A percentile compares a stretch with the other conserved stretches of the same genome.
These are phyloP conservation scores for Cercospora berteroae DNA, from an alignment of 2,329 filamentous ascomycete species.

Conservation along the genomic window DNA sequence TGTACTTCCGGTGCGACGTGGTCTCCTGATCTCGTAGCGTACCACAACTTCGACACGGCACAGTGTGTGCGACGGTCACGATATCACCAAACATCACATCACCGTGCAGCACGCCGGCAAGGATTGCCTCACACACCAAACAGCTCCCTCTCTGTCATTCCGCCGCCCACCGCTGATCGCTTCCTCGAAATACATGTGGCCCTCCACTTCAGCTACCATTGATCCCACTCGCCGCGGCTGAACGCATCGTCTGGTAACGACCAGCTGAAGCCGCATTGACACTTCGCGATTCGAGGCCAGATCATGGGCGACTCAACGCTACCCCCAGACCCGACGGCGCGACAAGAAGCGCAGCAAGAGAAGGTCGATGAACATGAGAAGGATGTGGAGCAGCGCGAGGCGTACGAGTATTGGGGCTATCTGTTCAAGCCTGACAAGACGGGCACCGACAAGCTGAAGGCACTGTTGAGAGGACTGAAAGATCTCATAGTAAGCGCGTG, in stretches of 20 bases:
- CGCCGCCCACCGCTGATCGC: neutral
- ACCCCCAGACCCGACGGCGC: conserved; percentile 8
- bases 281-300: neutral
- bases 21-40: neutral
- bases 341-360: conserved; percentile 13
- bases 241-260: neutral
- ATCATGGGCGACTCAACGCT: conserved; percentile 5
- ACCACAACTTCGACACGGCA: neutral
- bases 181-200: neutral
- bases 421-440: conserved; percentile 53
- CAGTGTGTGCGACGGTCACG: neutral
- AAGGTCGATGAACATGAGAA: conserved; percentile 28
- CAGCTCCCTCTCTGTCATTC: neutral
- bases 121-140: neutral
- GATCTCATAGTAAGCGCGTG: conserved; percentile 43
- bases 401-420: conserved; percentile 52
- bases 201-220: neutral
- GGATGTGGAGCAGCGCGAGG: conserved; percentile 41
- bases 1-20: neutral
- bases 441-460: conserved; percentile 48
- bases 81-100: neutral
- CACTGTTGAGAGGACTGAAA: conserved; percentile 48
- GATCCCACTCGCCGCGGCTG: neutral
- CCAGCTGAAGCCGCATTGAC: neutral
- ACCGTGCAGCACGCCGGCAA: conserved; percentile 5